These are phyloP conservation scores for Acanthochlamys bracteata DNA, from an alignment of 106 monocot species.

Conservation along the genomic window DNA sequence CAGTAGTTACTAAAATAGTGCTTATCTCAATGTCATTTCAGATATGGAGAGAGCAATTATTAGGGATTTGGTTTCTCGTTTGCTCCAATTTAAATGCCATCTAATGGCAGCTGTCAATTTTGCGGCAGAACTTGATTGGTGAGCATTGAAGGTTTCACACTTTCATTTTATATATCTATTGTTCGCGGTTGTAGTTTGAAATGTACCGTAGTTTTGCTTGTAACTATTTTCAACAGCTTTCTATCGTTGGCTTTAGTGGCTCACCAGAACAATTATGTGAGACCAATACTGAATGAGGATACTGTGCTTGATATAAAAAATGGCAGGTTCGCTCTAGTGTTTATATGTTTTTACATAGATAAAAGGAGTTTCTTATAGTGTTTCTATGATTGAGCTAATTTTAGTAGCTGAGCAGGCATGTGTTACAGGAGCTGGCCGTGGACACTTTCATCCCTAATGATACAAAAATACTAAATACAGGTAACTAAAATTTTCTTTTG, in stretches of 20 bases:
- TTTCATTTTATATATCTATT: too few species aligned
- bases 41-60: conserved; percentile 98
- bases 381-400: too few species aligned
- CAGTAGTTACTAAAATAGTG: too few species aligned
- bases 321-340: conserved; percentile 84
- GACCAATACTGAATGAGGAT: conserved; percentile 81
- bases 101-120: conserved; percentile 72
- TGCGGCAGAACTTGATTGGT: conserved; percentile 99
- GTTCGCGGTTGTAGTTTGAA: too few species aligned
- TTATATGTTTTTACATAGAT: not conserved
- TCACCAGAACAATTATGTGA: conserved; percentile 83
- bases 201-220: too few species aligned
- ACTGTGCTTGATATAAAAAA: conserved; percentile 76
- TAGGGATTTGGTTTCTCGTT: conserved; percentile 71
- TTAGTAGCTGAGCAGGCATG: conserved; percentile 50
- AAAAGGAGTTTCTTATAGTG: too few species aligned
- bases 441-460: conserved; percentile 99
- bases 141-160: too few species aligned
- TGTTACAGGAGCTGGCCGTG: conserved; percentile 97
- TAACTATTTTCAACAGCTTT: conserved; percentile 41
- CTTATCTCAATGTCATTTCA: conserved; percentile 11
- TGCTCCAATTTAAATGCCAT: conserved; percentile 62
- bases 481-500: conserved; percentile 20
- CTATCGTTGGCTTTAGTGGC: conserved; percentile 76
- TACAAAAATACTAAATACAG: conserved; percentile 60